phyloP scores from a whole-genome alignment of 176 grass and related monocot genomes.

The Lolium multiflorum region DNA sequence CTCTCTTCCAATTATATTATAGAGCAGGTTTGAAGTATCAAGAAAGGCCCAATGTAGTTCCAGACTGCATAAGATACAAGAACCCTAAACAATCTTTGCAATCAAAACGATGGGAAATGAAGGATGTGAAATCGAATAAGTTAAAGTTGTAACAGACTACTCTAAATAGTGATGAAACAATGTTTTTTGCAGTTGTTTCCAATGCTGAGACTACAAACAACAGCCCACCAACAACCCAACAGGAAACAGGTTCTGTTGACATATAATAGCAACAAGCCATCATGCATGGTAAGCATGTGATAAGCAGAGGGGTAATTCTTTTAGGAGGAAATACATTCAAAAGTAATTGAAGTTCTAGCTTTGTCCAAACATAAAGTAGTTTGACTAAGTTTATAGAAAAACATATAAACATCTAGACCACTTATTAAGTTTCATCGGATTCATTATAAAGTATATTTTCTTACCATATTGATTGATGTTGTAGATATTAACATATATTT shows the following conservation, averaged over 20 bases:
- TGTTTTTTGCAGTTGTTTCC: neutral
- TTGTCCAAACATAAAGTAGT: too few relatives aligned
- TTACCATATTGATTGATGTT: too few relatives aligned
- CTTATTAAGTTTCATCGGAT: too few relatives aligned
- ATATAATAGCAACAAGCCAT: neutral
- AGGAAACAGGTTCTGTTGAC: neutral
- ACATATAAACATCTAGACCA: too few relatives aligned
- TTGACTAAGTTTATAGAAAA: too few relatives aligned
- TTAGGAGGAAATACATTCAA: neutral
- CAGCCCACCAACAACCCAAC: neutral
- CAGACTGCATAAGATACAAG: constrained; percentile 12
- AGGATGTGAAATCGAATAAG: neutral
- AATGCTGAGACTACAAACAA: neutral
- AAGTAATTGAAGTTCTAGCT: too few relatives aligned
- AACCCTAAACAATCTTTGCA: constrained; percentile 20
- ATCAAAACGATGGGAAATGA: constrained; percentile 6
- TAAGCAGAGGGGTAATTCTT: neutral
- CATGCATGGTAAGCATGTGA: neutral
- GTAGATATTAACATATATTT: too few relatives aligned
- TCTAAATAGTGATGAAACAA: neutral
- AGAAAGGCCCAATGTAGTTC: neutral
- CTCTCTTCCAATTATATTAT: neutral
- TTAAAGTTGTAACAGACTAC: neutral
- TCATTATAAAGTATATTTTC: too few relatives aligned
- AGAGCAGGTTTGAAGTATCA: neutral